Evolutionary conservation across 176 grass and related monocot species (phyloP), one percentile per base, ranked within the genome.

Genomic region (Lolium perenne): DNA sequence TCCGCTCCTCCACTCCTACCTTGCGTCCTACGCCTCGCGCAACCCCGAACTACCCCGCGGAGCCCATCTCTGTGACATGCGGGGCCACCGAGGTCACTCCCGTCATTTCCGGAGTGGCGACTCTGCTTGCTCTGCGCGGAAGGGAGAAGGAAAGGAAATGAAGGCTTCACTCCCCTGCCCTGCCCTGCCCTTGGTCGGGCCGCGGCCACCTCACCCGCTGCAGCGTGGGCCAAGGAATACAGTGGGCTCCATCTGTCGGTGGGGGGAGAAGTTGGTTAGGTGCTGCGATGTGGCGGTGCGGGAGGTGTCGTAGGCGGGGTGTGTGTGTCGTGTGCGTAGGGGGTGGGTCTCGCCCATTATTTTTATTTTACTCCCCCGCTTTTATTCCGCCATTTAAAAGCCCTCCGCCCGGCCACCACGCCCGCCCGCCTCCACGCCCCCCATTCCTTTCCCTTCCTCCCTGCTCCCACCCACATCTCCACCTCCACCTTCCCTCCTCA

Each of bases 331-430:
- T 87, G 75, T 90, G 80, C 66, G 45, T 23, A 23, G 76, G 50
- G 50, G n/a, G 76, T 46, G 85, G 74, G 73, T n/a, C 25, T 29
- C 60, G 9, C 3, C 3, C 21, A 50, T 16, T 61, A 77, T 67
- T 86, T 78, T 86, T 61, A 77, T 67, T 86, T 78, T 86, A 72
- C 61, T 74, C 74, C 56, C 47, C 73, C 21, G 76, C 32, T 69
- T 86, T 89, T 86, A 86, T 84, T 89, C 87, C 75, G 45, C 9
- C 85, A 63, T 93, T 90, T 93, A 90, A 84, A 89, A 87, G 76
- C 15, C 46, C 46, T 5, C 46, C 45, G 32, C 32, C 48, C 40
- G 67, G 55, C 70, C 49, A 35, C 74, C 74, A 80, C 91, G 72
- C 58, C 73, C 79, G 66, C 84, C 91, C 41, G 73, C 57, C 35